Evolutionary conservation across 1,284 basidiomycete genomes (phyloP).

Genomic region (Ganoderma lucidum): DNA sequence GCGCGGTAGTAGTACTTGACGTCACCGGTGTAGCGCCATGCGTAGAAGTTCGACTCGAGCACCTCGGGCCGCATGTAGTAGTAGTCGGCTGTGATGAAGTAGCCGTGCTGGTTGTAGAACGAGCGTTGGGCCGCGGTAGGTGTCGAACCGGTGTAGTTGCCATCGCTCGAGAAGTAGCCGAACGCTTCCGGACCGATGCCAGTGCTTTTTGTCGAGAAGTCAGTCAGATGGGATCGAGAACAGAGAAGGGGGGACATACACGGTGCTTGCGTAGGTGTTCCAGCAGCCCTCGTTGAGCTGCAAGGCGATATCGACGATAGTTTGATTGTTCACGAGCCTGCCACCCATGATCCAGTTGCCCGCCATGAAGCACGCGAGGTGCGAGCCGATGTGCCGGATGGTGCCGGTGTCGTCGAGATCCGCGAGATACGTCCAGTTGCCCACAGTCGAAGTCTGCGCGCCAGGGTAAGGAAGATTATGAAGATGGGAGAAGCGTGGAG

Average conservation of each 20-base stretch:
- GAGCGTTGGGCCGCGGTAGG: slow-evolving; percentile 46
- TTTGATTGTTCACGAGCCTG: slow-evolving; percentile 68
- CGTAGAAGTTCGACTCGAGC: slow-evolving; percentile 81
- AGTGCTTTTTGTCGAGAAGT: slow-evolving; percentile 51
- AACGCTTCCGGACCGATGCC: slow-evolving; percentile 79
- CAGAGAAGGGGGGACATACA: slow-evolving; percentile 48
- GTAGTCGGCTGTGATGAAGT: slow-evolving; percentile 58
- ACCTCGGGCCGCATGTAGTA: slow-evolving; percentile 73
- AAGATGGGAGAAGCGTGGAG: neutral
- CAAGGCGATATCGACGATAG: slow-evolving; percentile 69
- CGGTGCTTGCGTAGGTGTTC: slow-evolving; percentile 78
- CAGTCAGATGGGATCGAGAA: neutral
- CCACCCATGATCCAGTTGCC: slow-evolving; percentile 83
- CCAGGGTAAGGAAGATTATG: slow-evolving; percentile 18
- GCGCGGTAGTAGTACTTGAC: slow-evolving; percentile 50
- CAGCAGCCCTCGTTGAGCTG: slow-evolving; percentile 73
- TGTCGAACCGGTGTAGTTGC: slow-evolving; percentile 57
- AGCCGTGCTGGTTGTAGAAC: slow-evolving; percentile 70
- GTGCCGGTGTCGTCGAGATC: slow-evolving; percentile 52
- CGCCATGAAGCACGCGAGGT: slow-evolving; percentile 74
- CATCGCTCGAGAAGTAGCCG: slow-evolving; percentile 63
- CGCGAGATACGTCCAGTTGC: slow-evolving; percentile 65
- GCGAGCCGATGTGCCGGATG: slow-evolving; percentile 70
- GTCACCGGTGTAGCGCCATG: slow-evolving; percentile 74
- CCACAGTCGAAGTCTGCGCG: slow-evolving; percentile 65